Evolutionary conservation across 2,329 filamentous ascomycete species (phyloP).

Genomic region (Penicillium sp.): DNA sequence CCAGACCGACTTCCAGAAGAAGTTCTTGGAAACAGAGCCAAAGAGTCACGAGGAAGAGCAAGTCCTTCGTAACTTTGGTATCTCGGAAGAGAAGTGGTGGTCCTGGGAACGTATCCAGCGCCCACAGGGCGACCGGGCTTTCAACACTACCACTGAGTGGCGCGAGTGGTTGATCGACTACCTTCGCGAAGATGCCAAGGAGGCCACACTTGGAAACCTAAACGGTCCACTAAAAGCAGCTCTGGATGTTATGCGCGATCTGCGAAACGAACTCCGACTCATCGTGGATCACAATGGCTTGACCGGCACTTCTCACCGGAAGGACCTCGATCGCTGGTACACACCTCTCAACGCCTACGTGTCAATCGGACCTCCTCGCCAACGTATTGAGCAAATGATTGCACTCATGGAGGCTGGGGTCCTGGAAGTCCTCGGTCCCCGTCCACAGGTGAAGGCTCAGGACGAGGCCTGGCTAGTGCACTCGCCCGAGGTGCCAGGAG

Average conservation of each 20-base stretch:
- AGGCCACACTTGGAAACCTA: neutral
- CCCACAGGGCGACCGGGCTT: neutral
- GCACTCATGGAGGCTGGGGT: neutral
- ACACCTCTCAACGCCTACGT: neutral
- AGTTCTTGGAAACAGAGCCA: neutral
- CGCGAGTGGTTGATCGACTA: neutral
- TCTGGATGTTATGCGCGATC: neutral
- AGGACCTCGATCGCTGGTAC: neutral
- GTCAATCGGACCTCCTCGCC: neutral
- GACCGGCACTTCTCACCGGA: neutral
- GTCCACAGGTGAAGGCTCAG: neutral
- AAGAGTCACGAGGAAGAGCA: neutral
- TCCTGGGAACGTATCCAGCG: neutral
- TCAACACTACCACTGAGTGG: neutral
- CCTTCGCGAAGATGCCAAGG: neutral
- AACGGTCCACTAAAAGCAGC: neutral
- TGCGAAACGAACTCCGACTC: neutral
- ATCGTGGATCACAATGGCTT: neutral
- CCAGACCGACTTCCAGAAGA: neutral
- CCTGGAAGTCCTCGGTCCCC: neutral
- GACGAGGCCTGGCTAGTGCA: neutral
- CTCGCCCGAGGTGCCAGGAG: neutral
- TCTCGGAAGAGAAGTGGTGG: neutral
- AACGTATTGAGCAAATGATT: neutral
- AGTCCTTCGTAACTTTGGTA: neutral